phyloP scores from a whole-genome alignment of 1,139 yeast genomes.

The Hansenula sp. region DNA sequence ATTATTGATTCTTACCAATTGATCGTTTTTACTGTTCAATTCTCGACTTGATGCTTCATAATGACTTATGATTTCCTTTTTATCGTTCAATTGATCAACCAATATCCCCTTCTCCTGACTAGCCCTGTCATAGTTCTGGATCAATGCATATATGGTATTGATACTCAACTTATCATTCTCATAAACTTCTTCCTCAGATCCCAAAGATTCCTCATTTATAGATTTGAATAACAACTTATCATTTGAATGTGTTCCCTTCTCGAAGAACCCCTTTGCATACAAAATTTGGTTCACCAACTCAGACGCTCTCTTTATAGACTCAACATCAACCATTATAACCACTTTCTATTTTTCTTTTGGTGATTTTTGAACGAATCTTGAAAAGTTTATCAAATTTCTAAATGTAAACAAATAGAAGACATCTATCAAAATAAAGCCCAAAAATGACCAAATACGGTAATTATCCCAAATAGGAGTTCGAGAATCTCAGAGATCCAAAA shows the following conservation, averaged over 20 bases:
- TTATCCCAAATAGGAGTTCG: not conserved
- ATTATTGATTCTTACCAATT: slow-evolving; percentile 5
- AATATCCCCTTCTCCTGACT: slow-evolving; percentile 27
- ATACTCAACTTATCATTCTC: slow-evolving; percentile 40
- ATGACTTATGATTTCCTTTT: slow-evolving; percentile 11
- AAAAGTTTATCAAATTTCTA: not conserved
- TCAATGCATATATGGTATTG: slow-evolving; percentile 39
- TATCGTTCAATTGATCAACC: slow-evolving; percentile 26
- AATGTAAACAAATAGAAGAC: slow-evolving; percentile 2
- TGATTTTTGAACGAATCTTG: not conserved
- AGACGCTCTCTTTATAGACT: slow-evolving; percentile 8
- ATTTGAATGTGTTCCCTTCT: slow-evolving; percentile 2
- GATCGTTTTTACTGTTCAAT: slow-evolving; percentile 7
- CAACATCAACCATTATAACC: slow-evolving; percentile 3
- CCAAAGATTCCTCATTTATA: slow-evolving; percentile 1
- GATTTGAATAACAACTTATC: slow-evolving; percentile 7
- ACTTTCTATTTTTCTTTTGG: slow-evolving; percentile 5
- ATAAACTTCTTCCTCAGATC: not conserved
- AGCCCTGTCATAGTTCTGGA: slow-evolving; percentile 37
- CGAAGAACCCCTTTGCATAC: slow-evolving; percentile 13
- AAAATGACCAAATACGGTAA: not conserved
- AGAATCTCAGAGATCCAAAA: not conserved
- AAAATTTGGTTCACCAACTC: slow-evolving; percentile 11
- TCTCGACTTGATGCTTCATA: slow-evolving; percentile 18
- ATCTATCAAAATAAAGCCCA: not conserved